These are phyloP conservation scores for Phlebiopsis gigantea DNA, from an alignment of 768 basidiomycete species.

Conservation along the genomic window DNA sequence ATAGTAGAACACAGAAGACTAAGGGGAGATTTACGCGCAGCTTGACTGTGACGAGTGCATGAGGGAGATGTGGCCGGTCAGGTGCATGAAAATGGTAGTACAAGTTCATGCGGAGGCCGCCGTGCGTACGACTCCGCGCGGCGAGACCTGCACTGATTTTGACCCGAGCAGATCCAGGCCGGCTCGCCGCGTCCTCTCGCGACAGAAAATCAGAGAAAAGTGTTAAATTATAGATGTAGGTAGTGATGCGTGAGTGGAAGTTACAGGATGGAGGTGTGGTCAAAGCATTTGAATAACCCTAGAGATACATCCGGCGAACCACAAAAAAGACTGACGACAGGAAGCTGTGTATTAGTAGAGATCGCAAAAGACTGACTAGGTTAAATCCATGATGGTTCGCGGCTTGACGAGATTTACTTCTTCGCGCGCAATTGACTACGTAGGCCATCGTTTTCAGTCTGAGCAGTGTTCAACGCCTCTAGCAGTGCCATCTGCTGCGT, in stretches of 20 bases:
- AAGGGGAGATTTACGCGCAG: neutral
- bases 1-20: neutral
- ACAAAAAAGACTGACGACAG: slow-evolving; percentile 4
- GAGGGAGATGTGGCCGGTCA: neutral
- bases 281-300: slow-evolving; percentile 5
- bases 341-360: neutral
- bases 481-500: slow-evolving; percentile 77
- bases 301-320: slow-evolving; percentile 5
- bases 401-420: slow-evolving; percentile 7
- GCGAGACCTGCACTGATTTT: neutral
- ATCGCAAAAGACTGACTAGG: neutral
- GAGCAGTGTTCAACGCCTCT: slow-evolving; percentile 82
- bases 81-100: slow-evolving; percentile 1
- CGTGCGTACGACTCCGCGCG: slow-evolving; percentile 8
- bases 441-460: slow-evolving; percentile 70
- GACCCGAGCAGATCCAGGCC: neutral
- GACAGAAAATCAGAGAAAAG: neutral
- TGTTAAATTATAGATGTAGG: neutral
- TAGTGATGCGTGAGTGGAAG: neutral
- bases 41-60: neutral
- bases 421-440: slow-evolving; percentile 58
- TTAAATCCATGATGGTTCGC: neutral
- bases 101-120: slow-evolving; percentile 4
- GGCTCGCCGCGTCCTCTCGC: neutral
- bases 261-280: neutral